Percentiles rank a stretch among this genome's conserved stretches.
Evolutionary conservation across 1,284 basidiomycete species (phyloP).

Genomic region (Singerocomus inundabilis): DNA sequence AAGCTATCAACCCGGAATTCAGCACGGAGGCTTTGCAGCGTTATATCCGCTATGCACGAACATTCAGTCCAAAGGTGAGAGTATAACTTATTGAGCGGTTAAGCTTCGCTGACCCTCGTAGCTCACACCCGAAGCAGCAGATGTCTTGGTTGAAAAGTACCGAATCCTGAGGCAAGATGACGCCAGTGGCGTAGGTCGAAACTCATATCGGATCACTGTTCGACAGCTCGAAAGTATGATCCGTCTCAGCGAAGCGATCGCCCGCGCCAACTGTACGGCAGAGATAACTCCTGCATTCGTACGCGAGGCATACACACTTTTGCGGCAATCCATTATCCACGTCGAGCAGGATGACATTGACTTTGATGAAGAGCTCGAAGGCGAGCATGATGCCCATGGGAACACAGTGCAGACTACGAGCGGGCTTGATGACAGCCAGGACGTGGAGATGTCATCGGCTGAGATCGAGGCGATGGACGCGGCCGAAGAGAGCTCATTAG

Average conservation of each 20-base stretch:
- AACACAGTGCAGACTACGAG: slow-evolving; percentile 28
- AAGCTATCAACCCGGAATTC: slow-evolving; percentile 94
- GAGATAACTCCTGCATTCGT: slow-evolving; percentile 96
- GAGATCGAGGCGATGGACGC: slow-evolving; percentile 59
- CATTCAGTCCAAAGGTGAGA: slow-evolving; percentile 90
- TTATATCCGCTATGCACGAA: slow-evolving; percentile 95
- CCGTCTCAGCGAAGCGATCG: slow-evolving; percentile 94
- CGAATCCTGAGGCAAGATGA: slow-evolving; percentile 92
- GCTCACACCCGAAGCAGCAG: slow-evolving; percentile 91
- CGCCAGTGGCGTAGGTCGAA: slow-evolving; percentile 80
- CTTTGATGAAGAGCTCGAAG: slow-evolving; percentile 86
- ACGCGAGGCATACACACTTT: slow-evolving; percentile 89
- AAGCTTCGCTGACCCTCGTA: slow-evolving; percentile 33
- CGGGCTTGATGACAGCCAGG: slow-evolving; percentile 50
- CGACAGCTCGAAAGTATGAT: slow-evolving; percentile 98
- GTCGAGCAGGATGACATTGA: slow-evolving; percentile 99
- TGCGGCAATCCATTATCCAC: slow-evolving; percentile 98
- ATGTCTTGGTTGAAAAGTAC: slow-evolving; percentile 96
- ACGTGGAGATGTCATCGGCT: slow-evolving; percentile 63
- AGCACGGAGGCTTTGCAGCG: slow-evolving; percentile 95
- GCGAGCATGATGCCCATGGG: slow-evolving; percentile 43
- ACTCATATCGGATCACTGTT: slow-evolving; percentile 95
- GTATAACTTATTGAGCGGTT: neutral
- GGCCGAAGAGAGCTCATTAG: slow-evolving; percentile 53
- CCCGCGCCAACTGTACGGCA: slow-evolving; percentile 91